Evolutionary conservation across 1,139 yeast genomes (phyloP), one percentile per base, ranked within the genome.

Genomic region (Zygoascus meyerae): DNA sequence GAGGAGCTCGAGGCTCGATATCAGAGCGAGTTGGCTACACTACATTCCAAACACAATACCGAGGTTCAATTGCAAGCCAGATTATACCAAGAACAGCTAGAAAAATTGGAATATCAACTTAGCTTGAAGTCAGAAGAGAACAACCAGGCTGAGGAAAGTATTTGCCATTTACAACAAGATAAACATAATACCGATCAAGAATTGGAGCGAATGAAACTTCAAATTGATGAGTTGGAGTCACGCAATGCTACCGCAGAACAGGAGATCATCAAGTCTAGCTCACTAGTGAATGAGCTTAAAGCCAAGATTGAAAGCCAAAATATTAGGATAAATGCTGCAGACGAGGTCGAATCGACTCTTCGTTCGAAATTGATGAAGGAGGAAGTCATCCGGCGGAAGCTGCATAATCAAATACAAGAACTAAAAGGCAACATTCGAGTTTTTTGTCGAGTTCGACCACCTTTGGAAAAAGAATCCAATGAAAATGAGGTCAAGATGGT

Each of bases 351-450:
- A 4, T 57, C 56, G 11, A 46, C 46, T 9, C 54, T 57, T 3
- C 65, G 65, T 32, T 62, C 63, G 29, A 66, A 65, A 42, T 58
- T 74, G 17, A 52, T 68, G 2, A 64, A 64, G 33, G 84, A 78
- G 50, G 84, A 81, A 51, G 61, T 70, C 0, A 55, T 66, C 29
- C 72, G 97, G 55, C 70, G 97, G n/a, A 62, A 68, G 16, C 66
- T 86, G 2, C 97, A 89, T 60, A 81, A 86, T 58, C 74, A 71
- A 51, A 69, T 90, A 10, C 97, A 90, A 63, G 95, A 87, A 50
- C 65, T 90, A 37, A 86, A 90, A 62, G 98, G 98, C 0, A 92
- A 89, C 57, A 87, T 92, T 34, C 69, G 98, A 38, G 97, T 92
- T 0, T 89, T 82, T 57, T 92, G 97, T 61, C 74, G 98, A 37